phyloP scores from a whole-genome alignment of 768 basidiomycete genomes.

The Xerocomus brunneocitrinus region DNA sequence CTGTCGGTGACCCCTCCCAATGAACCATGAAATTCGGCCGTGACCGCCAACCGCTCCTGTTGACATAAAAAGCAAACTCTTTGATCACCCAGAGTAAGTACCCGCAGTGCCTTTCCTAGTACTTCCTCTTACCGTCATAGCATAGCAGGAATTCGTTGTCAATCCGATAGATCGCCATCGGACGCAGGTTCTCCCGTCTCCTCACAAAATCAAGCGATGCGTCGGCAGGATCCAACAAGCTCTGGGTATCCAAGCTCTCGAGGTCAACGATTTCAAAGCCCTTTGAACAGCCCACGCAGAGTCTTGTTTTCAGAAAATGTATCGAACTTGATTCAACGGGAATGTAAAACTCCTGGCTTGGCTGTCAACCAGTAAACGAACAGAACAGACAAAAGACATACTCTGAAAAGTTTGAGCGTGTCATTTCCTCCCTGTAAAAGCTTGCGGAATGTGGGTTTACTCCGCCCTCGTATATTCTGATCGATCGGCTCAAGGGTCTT shows the following conservation, averaged over 20 bases:
- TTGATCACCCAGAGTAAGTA: conserved; percentile 3
- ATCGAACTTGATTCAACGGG: conserved; percentile 96
- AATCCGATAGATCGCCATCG: conserved; percentile 95
- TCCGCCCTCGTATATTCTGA: conserved; percentile 70
- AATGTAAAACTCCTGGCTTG: conserved; percentile 89
- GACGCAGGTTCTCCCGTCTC: conserved; percentile 80
- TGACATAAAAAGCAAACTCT: conserved; percentile 99
- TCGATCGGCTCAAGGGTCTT: conserved; percentile 97
- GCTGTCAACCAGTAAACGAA: background rate
- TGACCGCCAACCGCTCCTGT: conserved; percentile 91
- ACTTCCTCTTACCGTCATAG: conserved; percentile 76
- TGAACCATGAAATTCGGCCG: conserved; percentile 90
- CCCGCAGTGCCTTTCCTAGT: background rate
- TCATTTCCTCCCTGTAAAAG: conserved; percentile 93
- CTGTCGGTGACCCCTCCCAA: conserved; percentile 94
- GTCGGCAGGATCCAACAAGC: conserved; percentile 89
- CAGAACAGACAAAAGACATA: conserved; percentile 28
- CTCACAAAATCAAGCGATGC: conserved; percentile 89
- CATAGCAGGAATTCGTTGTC: conserved; percentile 96
- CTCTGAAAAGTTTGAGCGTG: conserved; percentile 87
- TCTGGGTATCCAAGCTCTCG: conserved; percentile 95
- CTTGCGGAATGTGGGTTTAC: conserved; percentile 92
- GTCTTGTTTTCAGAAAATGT: conserved; percentile 94
- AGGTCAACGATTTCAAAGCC: conserved; percentile 99
- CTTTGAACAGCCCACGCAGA: conserved; percentile 95